Percentiles rank a stretch among this genome's conserved stretches.
phyloP scores from a whole-genome alignment of 2,329 filamentous ascomycete species.

The Pseudogymnoascus sp. region DNA sequence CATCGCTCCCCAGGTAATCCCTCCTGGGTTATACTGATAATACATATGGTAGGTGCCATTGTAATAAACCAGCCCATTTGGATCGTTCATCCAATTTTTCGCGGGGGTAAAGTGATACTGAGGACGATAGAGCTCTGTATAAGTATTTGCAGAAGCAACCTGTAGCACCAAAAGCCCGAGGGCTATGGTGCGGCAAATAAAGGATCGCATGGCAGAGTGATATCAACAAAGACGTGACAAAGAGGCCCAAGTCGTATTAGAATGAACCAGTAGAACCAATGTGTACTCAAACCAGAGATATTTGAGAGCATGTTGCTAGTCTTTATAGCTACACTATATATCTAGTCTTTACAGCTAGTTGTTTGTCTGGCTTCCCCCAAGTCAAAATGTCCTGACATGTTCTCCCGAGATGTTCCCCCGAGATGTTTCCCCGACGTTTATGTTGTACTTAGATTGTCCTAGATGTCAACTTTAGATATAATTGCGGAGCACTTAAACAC shows the following conservation, averaged over 20 bases:
- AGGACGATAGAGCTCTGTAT: neutral
- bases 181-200: neutral
- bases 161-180: neutral
- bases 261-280: neutral
- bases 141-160: neutral
- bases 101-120: slow-evolving; percentile 46
- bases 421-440: neutral
- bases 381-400: neutral
- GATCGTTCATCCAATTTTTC: slow-evolving; percentile 49
- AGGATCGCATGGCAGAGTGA: neutral
- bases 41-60: slow-evolving; percentile 54
- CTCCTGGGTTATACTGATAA: slow-evolving; percentile 53
- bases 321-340: neutral
- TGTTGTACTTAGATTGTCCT: neutral
- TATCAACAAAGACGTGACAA: neutral
- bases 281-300: neutral
- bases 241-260: neutral
- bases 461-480: neutral
- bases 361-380: neutral
- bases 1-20: slow-evolving; percentile 44
- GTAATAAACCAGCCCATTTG: slow-evolving; percentile 47
- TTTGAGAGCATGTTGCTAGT: neutral
- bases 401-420: neutral
- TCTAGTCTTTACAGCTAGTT: neutral
- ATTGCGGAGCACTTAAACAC: neutral